A percentile compares a stretch with the other conserved stretches of the same genome.
Evolutionary conservation across 2,329 filamentous ascomycete species (phyloP).

Genomic region (Endothia cerciana): DNA sequence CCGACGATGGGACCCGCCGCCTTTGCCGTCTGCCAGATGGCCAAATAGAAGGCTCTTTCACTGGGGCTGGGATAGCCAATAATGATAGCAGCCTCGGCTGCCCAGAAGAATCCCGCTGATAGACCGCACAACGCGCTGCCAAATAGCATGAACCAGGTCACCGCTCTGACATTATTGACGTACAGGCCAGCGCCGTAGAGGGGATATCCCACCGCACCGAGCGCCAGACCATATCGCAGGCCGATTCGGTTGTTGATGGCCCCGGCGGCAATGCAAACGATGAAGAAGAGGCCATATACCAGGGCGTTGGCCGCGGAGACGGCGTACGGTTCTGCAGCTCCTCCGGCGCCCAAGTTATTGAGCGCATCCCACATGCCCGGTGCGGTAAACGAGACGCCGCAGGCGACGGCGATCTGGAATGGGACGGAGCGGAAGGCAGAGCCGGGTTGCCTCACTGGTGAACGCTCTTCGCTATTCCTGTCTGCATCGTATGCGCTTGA

Average conservation of each 20-base stretch:
- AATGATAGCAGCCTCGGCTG: slow-evolving; percentile 53
- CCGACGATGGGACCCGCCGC: slow-evolving; percentile 29
- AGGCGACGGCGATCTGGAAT: slow-evolving; percentile 26
- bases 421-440: slow-evolving; percentile 26
- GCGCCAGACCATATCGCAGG: slow-evolving; percentile 47
- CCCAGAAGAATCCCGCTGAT: slow-evolving; percentile 55
- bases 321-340: slow-evolving; percentile 54
- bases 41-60: slow-evolving; percentile 51
- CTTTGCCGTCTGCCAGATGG: slow-evolving; percentile 43
- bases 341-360: slow-evolving; percentile 56
- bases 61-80: slow-evolving; percentile 52
- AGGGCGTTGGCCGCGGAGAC: slow-evolving; percentile 57
- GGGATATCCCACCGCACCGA: slow-evolving; percentile 52
- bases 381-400: slow-evolving; percentile 54
- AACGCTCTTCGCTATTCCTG: slow-evolving; percentile 18
- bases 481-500: not conserved
- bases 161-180: slow-evolving; percentile 54
- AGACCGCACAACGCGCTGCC: slow-evolving; percentile 53
- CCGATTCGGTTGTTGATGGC: slow-evolving; percentile 54
- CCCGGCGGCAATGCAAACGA: slow-evolving; percentile 52
- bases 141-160: slow-evolving; percentile 54
- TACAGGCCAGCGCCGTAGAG: slow-evolving; percentile 53
- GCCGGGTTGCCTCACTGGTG: not conserved
- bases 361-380: slow-evolving; percentile 60
- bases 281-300: slow-evolving; percentile 50